Conservation (phyloP, 2,329 filamentous ascomycete species). For the Tolypocladium inflatum region DNA sequence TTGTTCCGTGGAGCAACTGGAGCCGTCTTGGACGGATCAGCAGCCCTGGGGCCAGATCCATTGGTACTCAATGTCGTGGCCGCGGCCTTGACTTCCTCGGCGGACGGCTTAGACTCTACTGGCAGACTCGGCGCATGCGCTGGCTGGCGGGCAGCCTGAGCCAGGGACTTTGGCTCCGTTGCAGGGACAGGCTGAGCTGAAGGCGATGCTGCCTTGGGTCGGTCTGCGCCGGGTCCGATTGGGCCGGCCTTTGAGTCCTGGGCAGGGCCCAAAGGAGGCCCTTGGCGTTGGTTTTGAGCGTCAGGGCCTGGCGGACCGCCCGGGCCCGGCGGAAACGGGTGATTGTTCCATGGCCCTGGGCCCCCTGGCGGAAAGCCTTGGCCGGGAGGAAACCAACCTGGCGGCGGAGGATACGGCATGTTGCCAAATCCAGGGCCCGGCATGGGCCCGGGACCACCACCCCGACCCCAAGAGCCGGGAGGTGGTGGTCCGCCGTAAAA, state of each 20-base stretch:
- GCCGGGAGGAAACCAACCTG: constrained; percentile 70
- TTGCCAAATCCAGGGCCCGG: constrained; percentile 52
- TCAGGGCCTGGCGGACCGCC: constrained; percentile 51
- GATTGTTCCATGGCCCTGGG: constrained; percentile 48
- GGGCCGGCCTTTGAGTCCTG: constrained; percentile 33
- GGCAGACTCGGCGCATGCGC: constrained; percentile 51
- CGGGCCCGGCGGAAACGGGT: constrained; percentile 51
- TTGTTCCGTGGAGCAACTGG: constrained; percentile 39
- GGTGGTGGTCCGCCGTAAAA: constrained; percentile 41
- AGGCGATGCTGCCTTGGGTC: constrained; percentile 36
- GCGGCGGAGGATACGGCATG: constrained; percentile 69
- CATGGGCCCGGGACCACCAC: constrained; percentile 44
- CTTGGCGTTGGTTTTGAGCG: constrained; percentile 45
- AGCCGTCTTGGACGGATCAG: constrained; percentile 24
- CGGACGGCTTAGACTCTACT: constrained; percentile 58
- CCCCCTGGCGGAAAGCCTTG: constrained; percentile 65
- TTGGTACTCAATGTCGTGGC: constrained; percentile 32
- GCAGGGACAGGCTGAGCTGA: constrained; percentile 34
- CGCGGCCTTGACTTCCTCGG: constrained; percentile 30
- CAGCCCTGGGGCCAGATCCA: constrained; percentile 24
- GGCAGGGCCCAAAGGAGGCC: constrained; percentile 33
- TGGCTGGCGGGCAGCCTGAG: constrained; percentile 35
- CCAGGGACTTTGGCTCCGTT: constrained; percentile 42
- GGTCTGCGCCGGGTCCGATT: constrained; percentile 36
- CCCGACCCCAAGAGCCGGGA: constrained; percentile 46